These are phyloP conservation scores for Fusarium subtropicale DNA, from an alignment of 2,329 filamentous ascomycete genomes.

Conservation along the genomic window DNA sequence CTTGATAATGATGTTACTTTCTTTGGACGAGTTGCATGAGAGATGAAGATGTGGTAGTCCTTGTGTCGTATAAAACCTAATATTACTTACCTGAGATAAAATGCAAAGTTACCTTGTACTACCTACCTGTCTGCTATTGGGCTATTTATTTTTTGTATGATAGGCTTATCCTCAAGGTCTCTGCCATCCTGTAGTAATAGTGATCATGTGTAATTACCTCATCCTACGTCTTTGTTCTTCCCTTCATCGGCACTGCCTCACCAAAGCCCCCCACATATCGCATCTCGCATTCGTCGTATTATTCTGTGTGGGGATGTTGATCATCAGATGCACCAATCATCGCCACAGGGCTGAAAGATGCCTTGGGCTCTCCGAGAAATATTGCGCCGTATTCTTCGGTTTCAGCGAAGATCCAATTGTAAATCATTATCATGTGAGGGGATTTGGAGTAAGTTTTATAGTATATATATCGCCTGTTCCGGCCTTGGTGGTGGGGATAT, in stretches of 20 bases:
- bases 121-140: background rate
- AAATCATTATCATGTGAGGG: background rate
- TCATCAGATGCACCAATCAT: conserved; percentile 29
- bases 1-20: conserved; percentile 58
- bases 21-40: conserved; percentile 54
- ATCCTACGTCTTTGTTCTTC: background rate
- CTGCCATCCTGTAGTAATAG: background rate
- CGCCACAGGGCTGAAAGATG: conserved; percentile 29
- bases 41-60: background rate
- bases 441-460: background rate
- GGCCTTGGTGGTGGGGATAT: background rate
- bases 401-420: conserved; percentile 4
- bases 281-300: conserved; percentile 51
- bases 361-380: conserved; percentile 16
- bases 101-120: background rate
- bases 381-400: conserved; percentile 37
- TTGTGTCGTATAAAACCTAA: background rate
- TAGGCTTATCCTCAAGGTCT: background rate
- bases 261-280: conserved; percentile 32
- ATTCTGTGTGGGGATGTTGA: conserved; percentile 24
- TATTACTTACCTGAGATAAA: background rate
- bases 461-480: conserved; percentile 20
- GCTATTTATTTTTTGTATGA: background rate
- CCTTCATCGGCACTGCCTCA: conserved; percentile 29
- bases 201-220: background rate